Evolutionary conservation across 2,329 filamentous ascomycete genomes (phyloP).

Genomic region (Colletotrichum sp.): DNA sequence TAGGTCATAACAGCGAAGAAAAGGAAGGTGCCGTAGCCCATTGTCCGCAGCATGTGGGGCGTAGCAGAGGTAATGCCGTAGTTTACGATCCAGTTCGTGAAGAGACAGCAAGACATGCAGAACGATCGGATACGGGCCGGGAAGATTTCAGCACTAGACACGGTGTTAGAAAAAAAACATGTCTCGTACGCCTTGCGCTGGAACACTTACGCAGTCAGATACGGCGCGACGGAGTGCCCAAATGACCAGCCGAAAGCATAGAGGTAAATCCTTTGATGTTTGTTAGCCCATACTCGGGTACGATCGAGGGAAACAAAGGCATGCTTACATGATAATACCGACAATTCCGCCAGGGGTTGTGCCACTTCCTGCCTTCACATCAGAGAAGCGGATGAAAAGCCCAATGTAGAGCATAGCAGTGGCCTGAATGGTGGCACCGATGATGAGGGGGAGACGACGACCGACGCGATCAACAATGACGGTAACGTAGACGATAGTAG

Average conservation of each 20-base stretch:
- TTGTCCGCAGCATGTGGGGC: conserved; percentile 24
- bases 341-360: conserved; percentile 43
- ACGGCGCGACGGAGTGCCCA: conserved; percentile 24
- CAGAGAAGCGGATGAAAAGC: conserved; percentile 38
- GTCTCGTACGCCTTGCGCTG: too few relatives aligned
- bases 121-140: conserved; percentile 32
- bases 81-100: conserved; percentile 34
- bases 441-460: conserved; percentile 28
- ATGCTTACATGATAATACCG: conserved; percentile 37
- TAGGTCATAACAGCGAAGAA: conserved; percentile 17
- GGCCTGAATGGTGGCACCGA: conserved; percentile 26
- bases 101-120: conserved; percentile 27
- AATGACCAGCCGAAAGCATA: conserved; percentile 32
- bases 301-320: conserved; percentile 23
- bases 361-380: conserved; percentile 31
- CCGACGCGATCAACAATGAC: conserved; percentile 34
- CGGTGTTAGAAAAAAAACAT: fast-evolving
- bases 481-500: conserved; percentile 30
- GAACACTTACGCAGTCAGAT: conserved; percentile 21
- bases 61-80: conserved; percentile 34
- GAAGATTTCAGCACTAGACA: conserved; percentile 31
- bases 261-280: conserved; percentile 32
- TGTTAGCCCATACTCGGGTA: background rate
- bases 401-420: conserved; percentile 32
- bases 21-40: conserved; percentile 19